Evolutionary conservation across 2,329 filamentous ascomycete genomes (phyloP), one percentile per base, ranked within the genome.

Genomic region (Zarea fungicola): DNA sequence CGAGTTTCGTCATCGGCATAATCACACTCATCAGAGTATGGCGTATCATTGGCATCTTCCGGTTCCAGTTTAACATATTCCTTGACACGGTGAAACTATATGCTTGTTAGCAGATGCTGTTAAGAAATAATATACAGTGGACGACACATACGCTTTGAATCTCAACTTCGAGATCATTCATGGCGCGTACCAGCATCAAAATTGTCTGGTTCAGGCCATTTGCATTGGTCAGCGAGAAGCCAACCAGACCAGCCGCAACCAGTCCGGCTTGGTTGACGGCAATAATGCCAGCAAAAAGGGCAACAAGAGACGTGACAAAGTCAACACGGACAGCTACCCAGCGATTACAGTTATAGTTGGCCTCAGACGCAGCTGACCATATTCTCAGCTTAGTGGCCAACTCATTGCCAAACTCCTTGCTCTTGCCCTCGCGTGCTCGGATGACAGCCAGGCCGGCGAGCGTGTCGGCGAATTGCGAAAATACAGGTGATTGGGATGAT

Each of bases 301-400:
- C 71, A 10, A 80, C 74, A 2, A 77, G 60, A 1, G 76, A 75
- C 2, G 76, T 78, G 45, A 76, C 71, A 55, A 78, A 69, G 52
- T 80, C 77, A 5, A 78, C 67, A 5, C 78, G 72, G 32, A 80
- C 68, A 1, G 72, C 69, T 3, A 81, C 73, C 78, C 78, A 81
- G 7, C 78, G 72, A 56, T 81, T 81, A 52, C 73, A 73, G 59
- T 79, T 80, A 53, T 70, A 78, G 40, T 71, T 73, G 1, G 76
- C 65, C 56, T 80, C 75, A 1, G 68, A 63, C 0, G 75, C 65
- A 6, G 70, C 68, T 10, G 72, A 69, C 61, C 71, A 76, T 1
- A 69, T 59, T 1, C 73, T 67, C 26, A 81, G 52, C 54, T 74
- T 75, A 23, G 73, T 65, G 1, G 77, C 76, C n/a, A 81, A 60